Conservation (phyloP, 1,284 basidiomycete genomes). For the Rhodofomes roseus region DNA sequence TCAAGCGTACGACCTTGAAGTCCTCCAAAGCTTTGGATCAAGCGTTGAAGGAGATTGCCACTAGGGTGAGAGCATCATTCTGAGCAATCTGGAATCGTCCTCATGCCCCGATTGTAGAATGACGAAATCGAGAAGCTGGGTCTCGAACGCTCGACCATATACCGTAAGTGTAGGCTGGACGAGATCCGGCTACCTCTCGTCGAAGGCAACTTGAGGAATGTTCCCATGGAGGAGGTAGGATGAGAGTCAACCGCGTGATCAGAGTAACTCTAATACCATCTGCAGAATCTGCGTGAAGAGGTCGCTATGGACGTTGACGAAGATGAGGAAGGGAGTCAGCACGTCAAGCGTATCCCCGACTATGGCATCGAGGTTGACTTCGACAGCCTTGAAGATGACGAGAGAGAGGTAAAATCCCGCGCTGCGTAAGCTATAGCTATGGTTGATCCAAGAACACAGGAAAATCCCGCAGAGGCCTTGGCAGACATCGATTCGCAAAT, state of each 20-base stretch:
- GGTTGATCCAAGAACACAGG: constrained; percentile 34
- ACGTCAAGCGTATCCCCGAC: constrained; percentile 69
- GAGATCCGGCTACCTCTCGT: constrained; percentile 84
- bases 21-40: constrained; percentile 80
- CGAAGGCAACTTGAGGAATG: constrained; percentile 76
- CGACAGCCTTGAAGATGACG: constrained; percentile 75
- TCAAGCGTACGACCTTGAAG: constrained; percentile 69
- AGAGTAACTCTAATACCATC: not conserved
- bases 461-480: constrained; percentile 63
- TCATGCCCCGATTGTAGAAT: constrained; percentile 53
- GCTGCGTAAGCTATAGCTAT: not conserved
- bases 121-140: constrained; percentile 91
- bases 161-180: constrained; percentile 91
- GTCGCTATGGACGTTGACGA: constrained; percentile 90
- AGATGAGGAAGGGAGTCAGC: constrained; percentile 75
- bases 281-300: constrained; percentile 74
- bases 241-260: not conserved
- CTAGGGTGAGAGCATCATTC: constrained; percentile 46
- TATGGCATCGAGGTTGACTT: constrained; percentile 94
- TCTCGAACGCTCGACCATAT: constrained; percentile 83
- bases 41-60: constrained; percentile 86
- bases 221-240: constrained; percentile 90
- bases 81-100: not conserved
- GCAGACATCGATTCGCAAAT: constrained; percentile 81
- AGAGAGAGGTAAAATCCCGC: constrained; percentile 56